A percentile compares a stretch with the other conserved stretches of the same genome.
Conservation (phyloP, 176 grass and related monocot genomes). For the Zizania latifolia region DNA sequence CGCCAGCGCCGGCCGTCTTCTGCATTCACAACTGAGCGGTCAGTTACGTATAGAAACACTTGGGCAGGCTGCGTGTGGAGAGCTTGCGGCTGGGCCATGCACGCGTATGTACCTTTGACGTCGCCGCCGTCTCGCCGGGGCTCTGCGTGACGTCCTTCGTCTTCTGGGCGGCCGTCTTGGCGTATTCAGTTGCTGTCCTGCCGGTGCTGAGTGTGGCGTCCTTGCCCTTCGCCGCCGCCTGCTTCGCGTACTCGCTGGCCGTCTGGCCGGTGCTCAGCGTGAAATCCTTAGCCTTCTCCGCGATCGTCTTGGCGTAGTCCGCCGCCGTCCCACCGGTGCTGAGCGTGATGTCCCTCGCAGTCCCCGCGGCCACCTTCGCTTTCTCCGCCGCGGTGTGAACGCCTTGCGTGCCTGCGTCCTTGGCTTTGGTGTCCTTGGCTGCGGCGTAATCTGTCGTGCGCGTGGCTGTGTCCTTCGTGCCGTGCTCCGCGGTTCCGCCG, state of each 20-base stretch:
- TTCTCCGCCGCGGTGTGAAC: constrained; percentile 20
- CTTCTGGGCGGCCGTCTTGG: constrained; percentile 31
- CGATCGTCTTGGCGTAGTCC: constrained; percentile 37
- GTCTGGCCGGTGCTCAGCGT: constrained; percentile 25
- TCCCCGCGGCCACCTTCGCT: too few species aligned
- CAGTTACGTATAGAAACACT: constrained; percentile 17
- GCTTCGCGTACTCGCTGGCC: constrained; percentile 36
- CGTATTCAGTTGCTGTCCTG: constrained; percentile 27
- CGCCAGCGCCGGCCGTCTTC: neutral
- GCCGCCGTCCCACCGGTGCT: constrained; percentile 24
- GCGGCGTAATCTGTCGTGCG: constrained; percentile 21
- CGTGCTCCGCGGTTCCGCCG: neutral
- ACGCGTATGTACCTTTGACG: constrained; percentile 28
- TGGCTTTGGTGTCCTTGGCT: constrained; percentile 32
- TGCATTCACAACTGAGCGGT: constrained; percentile 19
- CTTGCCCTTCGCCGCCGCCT: constrained; percentile 43
- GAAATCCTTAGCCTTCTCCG: constrained; percentile 42
- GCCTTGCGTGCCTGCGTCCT: constrained; percentile 15
- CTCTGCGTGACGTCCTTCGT: constrained; percentile 40
- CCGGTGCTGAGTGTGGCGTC: constrained; percentile 39
- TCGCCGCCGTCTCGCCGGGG: constrained; percentile 29
- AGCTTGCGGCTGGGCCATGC: neutral
- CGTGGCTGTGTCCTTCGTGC: constrained; percentile 4
- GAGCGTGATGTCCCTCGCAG: constrained; percentile 41
- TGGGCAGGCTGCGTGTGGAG: neutral